Evolutionary conservation across 1,139 yeast species (phyloP).

Genomic region (Fermentozyma sake): DNA sequence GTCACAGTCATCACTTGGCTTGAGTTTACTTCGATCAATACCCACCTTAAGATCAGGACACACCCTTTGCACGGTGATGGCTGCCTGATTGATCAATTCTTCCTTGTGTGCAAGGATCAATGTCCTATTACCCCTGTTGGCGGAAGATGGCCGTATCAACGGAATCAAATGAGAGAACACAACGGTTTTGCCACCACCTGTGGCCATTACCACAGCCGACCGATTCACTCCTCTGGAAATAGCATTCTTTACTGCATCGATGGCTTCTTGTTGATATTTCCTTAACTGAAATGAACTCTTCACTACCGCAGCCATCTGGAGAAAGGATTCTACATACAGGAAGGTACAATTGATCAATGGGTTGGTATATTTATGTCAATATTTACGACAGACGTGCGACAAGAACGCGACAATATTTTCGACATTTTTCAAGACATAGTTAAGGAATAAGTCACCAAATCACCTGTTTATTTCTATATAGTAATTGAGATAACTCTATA

Average conservation of each 20-base stretch:
- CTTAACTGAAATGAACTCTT: too few relatives aligned
- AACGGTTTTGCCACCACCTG: constrained; percentile 95
- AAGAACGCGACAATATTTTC: too few relatives aligned
- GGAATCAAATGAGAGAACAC: constrained; percentile 68
- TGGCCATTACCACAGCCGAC: constrained; percentile 83
- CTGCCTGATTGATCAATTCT: constrained; percentile 75
- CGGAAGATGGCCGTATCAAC: constrained; percentile 31
- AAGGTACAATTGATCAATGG: too few relatives aligned
- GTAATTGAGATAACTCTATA: too few relatives aligned
- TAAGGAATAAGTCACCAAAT: too few relatives aligned
- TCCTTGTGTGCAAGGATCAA: constrained; percentile 77
- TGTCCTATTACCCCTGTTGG: constrained; percentile 40
- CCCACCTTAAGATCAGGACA: constrained; percentile 54
- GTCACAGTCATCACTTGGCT: constrained; percentile 44
- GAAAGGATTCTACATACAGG: too few relatives aligned
- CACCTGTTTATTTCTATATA: too few relatives aligned
- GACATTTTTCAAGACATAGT: too few relatives aligned
- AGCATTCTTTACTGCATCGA: constrained; percentile 50
- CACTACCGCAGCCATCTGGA: too few relatives aligned
- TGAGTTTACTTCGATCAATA: constrained; percentile 66
- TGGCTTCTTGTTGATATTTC: constrained; percentile 75
- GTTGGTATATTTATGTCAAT: too few relatives aligned
- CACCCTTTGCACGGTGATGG: constrained; percentile 39
- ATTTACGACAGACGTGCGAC: too few relatives aligned
- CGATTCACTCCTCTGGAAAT: constrained; percentile 46